Percentiles rank a stretch among this genome's conserved stretches.
These are phyloP conservation scores for Diddensiella caesifluorescens DNA, from an alignment of 805 yeast genomes.

Conservation along the genomic window DNA sequence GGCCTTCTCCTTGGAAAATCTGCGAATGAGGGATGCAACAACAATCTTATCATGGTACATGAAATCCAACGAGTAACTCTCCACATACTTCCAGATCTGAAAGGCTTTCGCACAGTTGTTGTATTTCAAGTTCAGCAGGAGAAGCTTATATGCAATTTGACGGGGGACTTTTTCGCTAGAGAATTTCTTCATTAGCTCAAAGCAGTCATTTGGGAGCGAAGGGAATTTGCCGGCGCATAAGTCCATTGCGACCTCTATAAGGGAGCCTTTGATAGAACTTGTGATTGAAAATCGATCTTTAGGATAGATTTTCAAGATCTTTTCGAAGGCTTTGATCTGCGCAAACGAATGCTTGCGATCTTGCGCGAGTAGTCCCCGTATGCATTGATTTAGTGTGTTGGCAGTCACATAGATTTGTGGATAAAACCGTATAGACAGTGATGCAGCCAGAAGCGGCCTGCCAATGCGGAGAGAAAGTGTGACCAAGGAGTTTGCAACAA, in stretches of 20 bases:
- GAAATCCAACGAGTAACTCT: conserved; percentile 1
- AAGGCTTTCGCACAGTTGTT: conserved; percentile 9
- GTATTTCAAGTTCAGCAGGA: conserved; percentile 11
- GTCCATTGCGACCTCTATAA: conserved; percentile 9
- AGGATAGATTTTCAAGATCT: conserved; percentile 3
- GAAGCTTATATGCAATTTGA: conserved; percentile 8
- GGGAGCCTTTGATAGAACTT: conserved; percentile 7
- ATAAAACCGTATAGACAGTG: conserved; percentile 9
- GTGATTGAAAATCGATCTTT: conserved; percentile 6
- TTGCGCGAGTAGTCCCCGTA: conserved; percentile 9
- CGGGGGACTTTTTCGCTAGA: conserved; percentile 15
- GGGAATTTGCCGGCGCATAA: conserved; percentile 10
- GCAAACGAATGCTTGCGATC: conserved; percentile 5
- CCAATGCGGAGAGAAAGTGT: conserved; percentile 8
- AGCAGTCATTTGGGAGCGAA: conserved; percentile 14
- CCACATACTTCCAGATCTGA: conserved; percentile 10
- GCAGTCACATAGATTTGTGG: neutral
- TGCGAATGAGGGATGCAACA: conserved; percentile 15
- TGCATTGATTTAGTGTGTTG: conserved; percentile 7
- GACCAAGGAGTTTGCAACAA: conserved; percentile 9
- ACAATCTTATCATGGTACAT: conserved; percentile 4
- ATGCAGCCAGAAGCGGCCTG: conserved; percentile 14
- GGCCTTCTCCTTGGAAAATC: conserved; percentile 18
- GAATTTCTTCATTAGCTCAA: conserved; percentile 2
- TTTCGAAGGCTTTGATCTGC: conserved; percentile 11